Evolutionary conservation across 306 rosid genomes (phyloP).

Genomic region (Pachyrhizus erosus): DNA sequence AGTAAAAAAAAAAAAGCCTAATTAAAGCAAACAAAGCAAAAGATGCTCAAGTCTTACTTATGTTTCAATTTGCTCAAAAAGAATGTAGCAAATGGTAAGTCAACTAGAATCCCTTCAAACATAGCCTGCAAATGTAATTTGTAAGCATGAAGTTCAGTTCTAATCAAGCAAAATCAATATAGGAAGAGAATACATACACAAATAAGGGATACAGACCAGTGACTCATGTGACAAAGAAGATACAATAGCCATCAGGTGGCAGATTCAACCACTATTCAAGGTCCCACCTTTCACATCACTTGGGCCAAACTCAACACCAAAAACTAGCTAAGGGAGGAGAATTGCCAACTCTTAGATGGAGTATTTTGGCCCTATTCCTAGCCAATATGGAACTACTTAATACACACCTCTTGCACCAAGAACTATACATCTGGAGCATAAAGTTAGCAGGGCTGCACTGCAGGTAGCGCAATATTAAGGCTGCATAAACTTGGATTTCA

Average conservation of each 20-base stretch:
- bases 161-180: slow-evolving; percentile 18
- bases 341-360: not conserved
- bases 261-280: slow-evolving; percentile 21
- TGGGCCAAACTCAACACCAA: not conserved
- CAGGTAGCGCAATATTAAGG: not conserved
- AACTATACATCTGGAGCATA: not conserved
- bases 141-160: not conserved
- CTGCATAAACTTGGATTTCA: not conserved
- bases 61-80: slow-evolving; percentile 95
- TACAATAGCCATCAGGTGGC: not conserved
- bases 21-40: slow-evolving; percentile 39
- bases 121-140: slow-evolving; percentile 71
- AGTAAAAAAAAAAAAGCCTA: slow-evolving; percentile 9
- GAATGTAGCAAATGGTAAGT: slow-evolving; percentile 96
- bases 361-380: not conserved
- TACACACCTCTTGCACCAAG: not conserved
- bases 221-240: slow-evolving; percentile 10
- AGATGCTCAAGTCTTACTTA: slow-evolving; percentile 69
- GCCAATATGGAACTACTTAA: not conserved
- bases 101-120: slow-evolving; percentile 99
- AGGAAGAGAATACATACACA: not conserved
- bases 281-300: not conserved
- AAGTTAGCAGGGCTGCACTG: not conserved
- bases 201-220: not conserved
- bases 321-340: not conserved